Percentiles rank a stretch among this genome's conserved stretches.
These are phyloP conservation scores for Sporothrix phasma DNA, from an alignment of 2,329 filamentous ascomycete genomes.

Conservation along the genomic window DNA sequence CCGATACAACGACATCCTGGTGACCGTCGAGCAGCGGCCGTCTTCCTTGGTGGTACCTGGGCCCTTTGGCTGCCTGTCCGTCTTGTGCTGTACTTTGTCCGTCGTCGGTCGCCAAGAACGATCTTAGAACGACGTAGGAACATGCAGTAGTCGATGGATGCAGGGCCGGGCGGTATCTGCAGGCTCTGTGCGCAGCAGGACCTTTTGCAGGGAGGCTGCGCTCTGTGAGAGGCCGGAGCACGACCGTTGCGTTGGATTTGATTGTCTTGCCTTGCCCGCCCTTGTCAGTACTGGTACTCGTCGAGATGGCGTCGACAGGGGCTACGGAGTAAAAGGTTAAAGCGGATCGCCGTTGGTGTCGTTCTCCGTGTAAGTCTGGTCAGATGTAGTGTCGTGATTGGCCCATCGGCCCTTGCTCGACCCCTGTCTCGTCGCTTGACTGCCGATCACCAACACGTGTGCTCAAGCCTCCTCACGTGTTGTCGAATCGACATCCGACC, in stretches of 20 bases:
- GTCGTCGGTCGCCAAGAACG: constrained; percentile 8
- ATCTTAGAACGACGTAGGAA: not conserved
- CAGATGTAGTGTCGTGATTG: not conserved
- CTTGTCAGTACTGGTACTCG: too few species aligned
- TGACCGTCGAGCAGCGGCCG: not conserved
- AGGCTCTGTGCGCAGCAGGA: not conserved
- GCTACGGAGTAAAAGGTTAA: not conserved
- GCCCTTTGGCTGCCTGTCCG: too few species aligned
- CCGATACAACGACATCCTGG: not conserved
- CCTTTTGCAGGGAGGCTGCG: not conserved
- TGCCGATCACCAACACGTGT: constrained; percentile 8
- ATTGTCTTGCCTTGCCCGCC: too few species aligned
- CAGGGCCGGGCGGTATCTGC: not conserved
- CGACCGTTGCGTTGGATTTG: too few species aligned
- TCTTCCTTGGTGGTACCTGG: not conserved
- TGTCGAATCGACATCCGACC: not conserved
- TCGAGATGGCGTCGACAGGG: too few species aligned
- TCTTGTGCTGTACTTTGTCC: not conserved
- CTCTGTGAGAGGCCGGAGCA: not conserved
- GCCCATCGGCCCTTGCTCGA: not conserved
- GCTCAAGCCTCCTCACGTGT: constrained; percentile 5
- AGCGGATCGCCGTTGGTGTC: not conserved
- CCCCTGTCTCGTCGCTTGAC: not conserved
- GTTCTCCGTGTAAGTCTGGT: not conserved
- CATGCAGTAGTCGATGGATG: constrained; percentile 1